phyloP scores from a whole-genome alignment of 2,329 filamentous ascomycete species.

The Curvularia verruculosa region DNA sequence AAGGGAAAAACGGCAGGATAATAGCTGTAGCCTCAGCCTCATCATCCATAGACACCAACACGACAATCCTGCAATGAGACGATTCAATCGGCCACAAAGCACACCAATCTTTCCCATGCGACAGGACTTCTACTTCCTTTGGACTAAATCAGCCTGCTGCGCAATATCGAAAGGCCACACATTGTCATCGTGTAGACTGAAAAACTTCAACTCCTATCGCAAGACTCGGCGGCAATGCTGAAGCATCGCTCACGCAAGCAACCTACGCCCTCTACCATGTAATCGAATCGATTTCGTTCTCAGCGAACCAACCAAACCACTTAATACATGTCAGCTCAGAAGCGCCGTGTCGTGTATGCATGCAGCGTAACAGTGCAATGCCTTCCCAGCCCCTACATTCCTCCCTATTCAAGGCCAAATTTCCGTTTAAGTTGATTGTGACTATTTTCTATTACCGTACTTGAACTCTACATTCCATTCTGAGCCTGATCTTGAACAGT shows the following conservation, averaged over 20 bases:
- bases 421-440: background rate
- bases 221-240: background rate
- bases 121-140: background rate
- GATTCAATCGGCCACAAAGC: background rate
- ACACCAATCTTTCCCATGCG: background rate
- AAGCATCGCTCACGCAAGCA: conserved; percentile 4
- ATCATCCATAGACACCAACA: background rate
- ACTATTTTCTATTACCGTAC: background rate
- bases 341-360: too few relatives aligned
- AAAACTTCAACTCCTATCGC: background rate
- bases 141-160: background rate
- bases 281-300: too few relatives aligned
- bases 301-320: too few relatives aligned
- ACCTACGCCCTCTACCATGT: background rate
- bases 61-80: background rate
- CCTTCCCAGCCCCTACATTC: background rate
- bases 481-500: background rate
- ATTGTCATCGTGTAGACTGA: background rate
- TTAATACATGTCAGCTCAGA: too few relatives aligned
- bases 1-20: background rate
- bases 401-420: background rate
- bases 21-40: background rate
- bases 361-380: background rate
- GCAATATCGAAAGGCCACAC: background rate
- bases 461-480: background rate